Conservation (phyloP, 805 yeast species). For the Metschnikowia vanudenii region DNA sequence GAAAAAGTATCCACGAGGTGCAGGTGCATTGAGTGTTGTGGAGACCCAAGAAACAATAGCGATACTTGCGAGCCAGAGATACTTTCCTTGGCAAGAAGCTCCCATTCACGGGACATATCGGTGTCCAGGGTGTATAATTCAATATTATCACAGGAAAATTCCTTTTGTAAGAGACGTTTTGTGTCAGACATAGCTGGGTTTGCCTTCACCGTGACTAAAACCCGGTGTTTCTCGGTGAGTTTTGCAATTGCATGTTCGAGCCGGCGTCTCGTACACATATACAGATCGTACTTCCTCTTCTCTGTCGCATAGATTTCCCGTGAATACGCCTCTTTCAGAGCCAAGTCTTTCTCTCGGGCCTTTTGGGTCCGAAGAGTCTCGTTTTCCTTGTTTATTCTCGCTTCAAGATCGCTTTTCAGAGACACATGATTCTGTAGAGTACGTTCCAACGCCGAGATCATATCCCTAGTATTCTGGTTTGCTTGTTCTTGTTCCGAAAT, state of each 20-base stretch:
- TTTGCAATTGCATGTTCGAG: constrained; percentile 49
- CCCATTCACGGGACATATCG: constrained; percentile 14
- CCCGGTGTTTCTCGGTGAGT: constrained; percentile 1
- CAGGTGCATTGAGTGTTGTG: not conserved
- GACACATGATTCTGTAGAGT: constrained; percentile 19
- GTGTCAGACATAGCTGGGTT: constrained; percentile 19
- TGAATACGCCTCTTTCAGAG: constrained; percentile 18
- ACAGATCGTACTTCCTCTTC: constrained; percentile 27
- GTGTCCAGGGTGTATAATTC: not conserved
- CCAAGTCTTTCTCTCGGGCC: not conserved
- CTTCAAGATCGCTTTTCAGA: constrained; percentile 5
- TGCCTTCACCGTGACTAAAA: constrained; percentile 10
- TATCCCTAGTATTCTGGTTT: not conserved
- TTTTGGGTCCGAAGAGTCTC: not conserved
- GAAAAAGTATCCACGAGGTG: not conserved
- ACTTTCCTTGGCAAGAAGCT: constrained; percentile 20
- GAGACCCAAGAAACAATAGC: constrained; percentile 21
- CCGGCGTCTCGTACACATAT: constrained; percentile 38
- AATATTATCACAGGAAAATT: not conserved
- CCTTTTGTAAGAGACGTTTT: constrained; percentile 14
- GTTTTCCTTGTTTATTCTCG: not conserved
- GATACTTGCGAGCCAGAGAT: constrained; percentile 18
- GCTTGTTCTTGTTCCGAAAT: not conserved
- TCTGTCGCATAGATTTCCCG: constrained; percentile 22
- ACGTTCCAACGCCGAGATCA: constrained; percentile 2